A percentile compares a stretch with the other conserved stretches of the same genome.
These are phyloP conservation scores for Hevea brasiliensis DNA, from an alignment of 345 rosid species.

Conservation along the genomic window DNA sequence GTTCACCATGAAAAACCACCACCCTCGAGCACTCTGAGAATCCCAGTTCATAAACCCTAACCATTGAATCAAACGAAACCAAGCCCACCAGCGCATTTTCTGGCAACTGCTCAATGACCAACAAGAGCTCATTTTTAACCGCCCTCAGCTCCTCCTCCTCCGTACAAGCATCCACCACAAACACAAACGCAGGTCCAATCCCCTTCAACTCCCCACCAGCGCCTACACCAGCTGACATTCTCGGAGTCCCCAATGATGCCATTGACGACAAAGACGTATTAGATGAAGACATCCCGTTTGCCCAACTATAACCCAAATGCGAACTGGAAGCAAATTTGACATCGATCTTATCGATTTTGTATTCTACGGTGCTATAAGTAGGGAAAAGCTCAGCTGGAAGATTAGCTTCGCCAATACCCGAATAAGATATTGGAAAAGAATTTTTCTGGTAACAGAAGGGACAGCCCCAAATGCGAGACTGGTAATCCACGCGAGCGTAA, in stretches of 20 bases:
- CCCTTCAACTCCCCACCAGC: slow-evolving; percentile 22
- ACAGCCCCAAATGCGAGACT: slow-evolving; percentile 77
- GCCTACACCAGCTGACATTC: slow-evolving; percentile 16
- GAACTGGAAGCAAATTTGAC: slow-evolving; percentile 12
- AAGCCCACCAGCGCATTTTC: slow-evolving; percentile 70
- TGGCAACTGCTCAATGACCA: slow-evolving; percentile 79
- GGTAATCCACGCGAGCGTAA: slow-evolving; percentile 86
- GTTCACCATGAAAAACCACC: slow-evolving; percentile 73
- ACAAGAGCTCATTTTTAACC: slow-evolving; percentile 67
- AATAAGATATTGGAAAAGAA: slow-evolving; percentile 68
- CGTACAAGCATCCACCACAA: slow-evolving; percentile 75
- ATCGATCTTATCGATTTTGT: slow-evolving; percentile 29
- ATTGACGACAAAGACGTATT: slow-evolving; percentile 50
- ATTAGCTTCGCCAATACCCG: slow-evolving; percentile 73
- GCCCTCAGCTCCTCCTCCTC: slow-evolving; percentile 69
- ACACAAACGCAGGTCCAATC: slow-evolving; percentile 82
- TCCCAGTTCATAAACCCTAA: slow-evolving; percentile 78
- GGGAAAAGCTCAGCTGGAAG: slow-evolving; percentile 99
- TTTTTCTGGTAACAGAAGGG: slow-evolving; percentile 62
- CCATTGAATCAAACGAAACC: slow-evolving; percentile 82
- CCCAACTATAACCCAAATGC: slow-evolving; percentile 19
- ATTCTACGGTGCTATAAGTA: slow-evolving; percentile 83
- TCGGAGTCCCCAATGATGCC: slow-evolving; percentile 38
- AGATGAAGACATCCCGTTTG: slow-evolving; percentile 41
- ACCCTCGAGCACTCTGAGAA: slow-evolving; percentile 71